phyloP scores from a whole-genome alignment of 495 filamentous ascomycete genomes.

The Usnea hakonensis region DNA sequence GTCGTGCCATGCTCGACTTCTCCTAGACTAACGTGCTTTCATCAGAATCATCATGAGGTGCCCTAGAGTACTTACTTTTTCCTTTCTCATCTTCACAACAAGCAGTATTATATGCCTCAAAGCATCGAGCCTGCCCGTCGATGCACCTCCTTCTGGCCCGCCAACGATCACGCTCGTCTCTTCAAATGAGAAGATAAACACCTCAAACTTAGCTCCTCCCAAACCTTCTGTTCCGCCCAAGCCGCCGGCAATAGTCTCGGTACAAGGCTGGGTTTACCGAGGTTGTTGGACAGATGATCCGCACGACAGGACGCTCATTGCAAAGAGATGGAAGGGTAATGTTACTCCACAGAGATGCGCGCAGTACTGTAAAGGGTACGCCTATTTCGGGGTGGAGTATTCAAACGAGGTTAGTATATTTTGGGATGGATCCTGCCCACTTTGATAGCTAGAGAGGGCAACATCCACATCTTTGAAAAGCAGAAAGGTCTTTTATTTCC shows the following conservation, averaged over 20 bases:
- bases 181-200: background rate
- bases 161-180: background rate
- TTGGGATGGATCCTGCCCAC: no score
- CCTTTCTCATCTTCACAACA: background rate
- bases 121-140: background rate
- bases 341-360: background rate
- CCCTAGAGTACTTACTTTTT: background rate
- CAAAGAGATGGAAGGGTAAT: background rate
- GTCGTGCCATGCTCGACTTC: background rate
- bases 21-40: no score
- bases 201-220: background rate
- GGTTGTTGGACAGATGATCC: background rate
- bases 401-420: no score
- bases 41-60: background rate
- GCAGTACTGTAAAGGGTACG: background rate
- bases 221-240: background rate
- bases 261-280: background rate
- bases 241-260: background rate
- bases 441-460: no score
- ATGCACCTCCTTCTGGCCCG: background rate
- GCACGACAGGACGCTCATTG: background rate
- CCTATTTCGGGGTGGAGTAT: no score
- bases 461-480: no score
- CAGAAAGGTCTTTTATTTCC: no score
- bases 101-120: background rate